phyloP scores from a whole-genome alignment of 768 basidiomycete genomes.

The Cyclocybe aegerita region DNA sequence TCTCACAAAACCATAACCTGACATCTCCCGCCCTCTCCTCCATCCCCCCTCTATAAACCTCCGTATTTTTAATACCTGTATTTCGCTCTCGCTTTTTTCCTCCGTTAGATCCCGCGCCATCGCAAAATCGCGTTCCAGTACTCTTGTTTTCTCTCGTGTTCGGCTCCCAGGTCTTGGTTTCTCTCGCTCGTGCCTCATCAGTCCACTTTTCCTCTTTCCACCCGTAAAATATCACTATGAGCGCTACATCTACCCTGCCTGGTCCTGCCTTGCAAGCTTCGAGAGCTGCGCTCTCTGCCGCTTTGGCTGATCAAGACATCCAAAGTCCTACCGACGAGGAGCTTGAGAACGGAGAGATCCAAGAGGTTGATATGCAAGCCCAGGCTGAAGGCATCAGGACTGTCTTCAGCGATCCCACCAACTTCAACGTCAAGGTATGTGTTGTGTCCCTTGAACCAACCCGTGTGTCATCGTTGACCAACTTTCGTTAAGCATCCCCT shows the following conservation, averaged over 20 bases:
- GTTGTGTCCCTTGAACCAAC: not conserved
- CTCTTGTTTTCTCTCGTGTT: not conserved
- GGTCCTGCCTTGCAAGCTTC: slow-evolving; percentile 73
- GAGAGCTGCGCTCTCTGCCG: slow-evolving; percentile 75
- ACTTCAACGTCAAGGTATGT: slow-evolving; percentile 94
- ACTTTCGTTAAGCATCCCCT: slow-evolving; percentile 72
- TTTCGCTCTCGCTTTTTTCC: slow-evolving; percentile 9
- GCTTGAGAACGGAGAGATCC: slow-evolving; percentile 79
- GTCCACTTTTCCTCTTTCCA: slow-evolving; percentile 12
- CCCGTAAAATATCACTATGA: slow-evolving; percentile 25
- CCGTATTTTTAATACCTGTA: slow-evolving; percentile 16
- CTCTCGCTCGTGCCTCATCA: slow-evolving; percentile 10
- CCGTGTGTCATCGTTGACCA: slow-evolving; percentile 5
- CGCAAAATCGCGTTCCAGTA: slow-evolving; percentile 6
- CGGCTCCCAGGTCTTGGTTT: slow-evolving; percentile 1
- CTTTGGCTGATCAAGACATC: slow-evolving; percentile 45
- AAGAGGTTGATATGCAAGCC: slow-evolving; percentile 82
- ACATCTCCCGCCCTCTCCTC: slow-evolving; percentile 5
- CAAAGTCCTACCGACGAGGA: slow-evolving; percentile 32
- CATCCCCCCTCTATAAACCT: slow-evolving; percentile 1
- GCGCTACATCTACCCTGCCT: slow-evolving; percentile 53
- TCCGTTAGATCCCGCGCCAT: slow-evolving; percentile 9
- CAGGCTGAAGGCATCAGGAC: slow-evolving; percentile 86
- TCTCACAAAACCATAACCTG: slow-evolving; percentile 26
- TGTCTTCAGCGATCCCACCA: slow-evolving; percentile 88